Conservation (phyloP, 2,329 filamentous ascomycete species). For the Epichloe uncinata region DNA sequence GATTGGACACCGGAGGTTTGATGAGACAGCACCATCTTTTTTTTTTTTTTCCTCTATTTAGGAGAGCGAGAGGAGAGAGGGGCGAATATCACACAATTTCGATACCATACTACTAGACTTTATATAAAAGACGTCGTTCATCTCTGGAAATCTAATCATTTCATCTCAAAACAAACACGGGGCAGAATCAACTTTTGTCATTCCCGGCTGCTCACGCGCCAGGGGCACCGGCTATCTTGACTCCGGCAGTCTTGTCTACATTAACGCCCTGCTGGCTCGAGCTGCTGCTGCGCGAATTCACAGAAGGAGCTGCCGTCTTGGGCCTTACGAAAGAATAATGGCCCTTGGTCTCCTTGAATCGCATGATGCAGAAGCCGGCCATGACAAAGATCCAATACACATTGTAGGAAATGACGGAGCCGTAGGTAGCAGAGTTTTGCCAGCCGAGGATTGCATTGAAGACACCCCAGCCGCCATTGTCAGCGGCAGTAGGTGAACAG, state of each 20-base stretch:
- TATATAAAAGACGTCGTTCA: no score
- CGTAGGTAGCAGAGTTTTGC: constrained; percentile 80
- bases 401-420: constrained; percentile 78
- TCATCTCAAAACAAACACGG: no score
- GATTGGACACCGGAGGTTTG: constrained; percentile 42
- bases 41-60: no score
- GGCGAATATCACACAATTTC: no score
- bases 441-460: constrained; percentile 80
- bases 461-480: constrained; percentile 71
- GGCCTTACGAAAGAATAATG: constrained; percentile 32
- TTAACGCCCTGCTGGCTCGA: constrained; percentile 14
- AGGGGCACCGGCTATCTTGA: constrained; percentile 16
- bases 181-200: no score
- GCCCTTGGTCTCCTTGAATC: constrained; percentile 49
- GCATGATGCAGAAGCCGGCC: constrained; percentile 50
- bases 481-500: constrained; percentile 60
- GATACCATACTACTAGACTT: no score
- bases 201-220: background rate
- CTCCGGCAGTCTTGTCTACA: constrained; percentile 11
- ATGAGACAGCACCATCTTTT: constrained; percentile 1
- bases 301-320: constrained; percentile 12
- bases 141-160: no score
- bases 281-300: constrained; percentile 11
- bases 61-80: no score
- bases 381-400: constrained; percentile 74